These are phyloP conservation scores for Aspergillus cavernicola DNA, from an alignment of 495 filamentous ascomycete species.

Conservation along the genomic window DNA sequence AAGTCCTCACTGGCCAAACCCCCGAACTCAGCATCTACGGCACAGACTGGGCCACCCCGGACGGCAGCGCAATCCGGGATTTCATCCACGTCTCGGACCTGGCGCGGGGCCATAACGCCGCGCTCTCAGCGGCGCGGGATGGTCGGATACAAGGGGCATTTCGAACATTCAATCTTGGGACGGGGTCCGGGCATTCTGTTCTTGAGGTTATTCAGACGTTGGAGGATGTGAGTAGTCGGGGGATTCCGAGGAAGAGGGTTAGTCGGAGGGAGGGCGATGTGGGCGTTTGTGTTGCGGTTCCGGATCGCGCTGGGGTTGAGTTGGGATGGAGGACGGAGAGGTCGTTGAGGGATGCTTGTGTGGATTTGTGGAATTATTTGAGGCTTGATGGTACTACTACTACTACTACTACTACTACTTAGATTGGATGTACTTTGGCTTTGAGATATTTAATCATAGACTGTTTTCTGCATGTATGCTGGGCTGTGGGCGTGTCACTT, in stretches of 20 bases:
- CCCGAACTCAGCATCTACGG: constrained; percentile 53
- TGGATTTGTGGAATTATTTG: constrained; percentile 71
- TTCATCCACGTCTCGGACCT: constrained; percentile 60
- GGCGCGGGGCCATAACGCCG: constrained; percentile 58
- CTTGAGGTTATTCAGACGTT: constrained; percentile 43
- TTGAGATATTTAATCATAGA: too few species aligned
- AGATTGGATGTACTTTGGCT: too few species aligned
- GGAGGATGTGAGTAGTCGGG: constrained; percentile 27
- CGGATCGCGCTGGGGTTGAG: constrained; percentile 71
- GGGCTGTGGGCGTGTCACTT: too few species aligned
- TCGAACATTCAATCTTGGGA: constrained; percentile 49
- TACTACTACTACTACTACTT: too few species aligned
- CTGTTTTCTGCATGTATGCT: too few species aligned
- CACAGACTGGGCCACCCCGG: constrained; percentile 56
- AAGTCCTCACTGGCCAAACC: constrained; percentile 51
- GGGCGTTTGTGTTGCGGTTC: constrained; percentile 71
- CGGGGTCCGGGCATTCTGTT: constrained; percentile 46
- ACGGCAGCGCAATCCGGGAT: constrained; percentile 54
- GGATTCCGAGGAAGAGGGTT: constrained; percentile 55
- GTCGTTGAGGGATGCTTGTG: constrained; percentile 75
- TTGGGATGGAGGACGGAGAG: constrained; percentile 79
- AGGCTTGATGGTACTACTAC: too few species aligned
- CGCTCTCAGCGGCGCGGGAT: constrained; percentile 35
- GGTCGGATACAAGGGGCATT: constrained; percentile 34
- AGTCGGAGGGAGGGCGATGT: constrained; percentile 72